Evolutionary conservation across 441 rosid species (phyloP), one percentile per base, ranked within the genome.

Genomic region (Pelargonium exstipulatum): DNA sequence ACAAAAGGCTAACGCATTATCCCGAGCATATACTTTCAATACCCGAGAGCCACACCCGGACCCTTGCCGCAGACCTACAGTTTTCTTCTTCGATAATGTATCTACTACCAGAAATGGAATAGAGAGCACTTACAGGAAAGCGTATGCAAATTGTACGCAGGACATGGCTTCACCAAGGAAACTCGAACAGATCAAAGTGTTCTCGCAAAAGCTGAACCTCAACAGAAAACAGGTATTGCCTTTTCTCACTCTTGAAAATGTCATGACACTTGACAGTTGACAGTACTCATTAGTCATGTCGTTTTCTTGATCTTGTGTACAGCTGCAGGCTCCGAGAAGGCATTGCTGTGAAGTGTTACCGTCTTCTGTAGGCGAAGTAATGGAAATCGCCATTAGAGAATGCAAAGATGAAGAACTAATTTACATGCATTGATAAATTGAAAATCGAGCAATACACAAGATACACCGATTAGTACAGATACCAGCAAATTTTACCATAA

Each of bases 321-420:
- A 92, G 98, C 73, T 92, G 80, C 80, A 63, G 74, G 91, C 90
- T 51, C 97, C 94, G 0, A 88, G 96, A 74, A 77, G 99, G 76
- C 95, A 91, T 1, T 94, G 99, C 49, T 87, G 97, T 79, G 89
- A 88, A 48, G 81, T 90, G 17, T 80, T 90, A 68, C 91, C 90
- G 61, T 83, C 96, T 9, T 76, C 84, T 9, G 71, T 61, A 37
- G 80, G 82, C 4, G 62, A 79, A 57, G 72, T 79, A 43, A 77
- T 94, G 90, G 92, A 91, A 69, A 73, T 94, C 51, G 79, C 76
- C 65, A 71, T 94, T 5, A 85, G 94, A 78, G 94, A 87, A 67
- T 94, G 99, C 83, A 66, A 73, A 43, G 85, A 83, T 18, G 91
- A 90, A 60, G 99, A 94, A 71, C 51, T 85, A 20, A 86, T 87